Evolutionary conservation across 2,329 filamentous ascomycete species (phyloP).

Genomic region (Juglanconis oblonga): DNA sequence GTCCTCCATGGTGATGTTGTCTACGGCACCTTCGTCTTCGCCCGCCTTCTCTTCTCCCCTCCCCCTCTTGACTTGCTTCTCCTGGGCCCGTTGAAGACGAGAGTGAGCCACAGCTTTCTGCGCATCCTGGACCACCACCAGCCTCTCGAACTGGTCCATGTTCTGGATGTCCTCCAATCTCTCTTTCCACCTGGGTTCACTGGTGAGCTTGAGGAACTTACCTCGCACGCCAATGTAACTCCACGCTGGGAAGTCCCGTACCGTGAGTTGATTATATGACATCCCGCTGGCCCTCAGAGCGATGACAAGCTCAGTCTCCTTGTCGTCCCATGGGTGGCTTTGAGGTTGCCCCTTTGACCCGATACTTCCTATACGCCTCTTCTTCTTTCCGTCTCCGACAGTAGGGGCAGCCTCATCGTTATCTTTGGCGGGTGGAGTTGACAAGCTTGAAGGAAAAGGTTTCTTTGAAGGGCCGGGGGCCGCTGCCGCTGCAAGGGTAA

Average conservation of each 20-base stretch:
- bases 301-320: background rate
- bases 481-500: too few species aligned
- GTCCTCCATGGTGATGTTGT: background rate
- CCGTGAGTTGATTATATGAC: background rate
- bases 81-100: background rate
- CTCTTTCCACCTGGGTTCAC: background rate
- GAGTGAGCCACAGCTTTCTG: background rate
- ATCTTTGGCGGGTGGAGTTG: too few species aligned
- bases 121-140: background rate
- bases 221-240: background rate
- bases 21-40: background rate
- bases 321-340: background rate
- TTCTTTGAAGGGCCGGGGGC: too few species aligned
- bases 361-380: background rate
- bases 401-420: background rate
- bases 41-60: background rate
- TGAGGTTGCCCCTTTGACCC: background rate
- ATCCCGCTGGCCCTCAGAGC: background rate
- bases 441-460: too few species aligned
- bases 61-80: background rate
- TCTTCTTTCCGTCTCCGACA: background rate
- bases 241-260: background rate
- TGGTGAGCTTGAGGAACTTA: background rate
- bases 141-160: background rate
- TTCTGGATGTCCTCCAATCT: background rate